Evolutionary conservation across 208 protist genomes (phyloP).

Genomic region (Leptomonas pyrrhocoris): DNA sequence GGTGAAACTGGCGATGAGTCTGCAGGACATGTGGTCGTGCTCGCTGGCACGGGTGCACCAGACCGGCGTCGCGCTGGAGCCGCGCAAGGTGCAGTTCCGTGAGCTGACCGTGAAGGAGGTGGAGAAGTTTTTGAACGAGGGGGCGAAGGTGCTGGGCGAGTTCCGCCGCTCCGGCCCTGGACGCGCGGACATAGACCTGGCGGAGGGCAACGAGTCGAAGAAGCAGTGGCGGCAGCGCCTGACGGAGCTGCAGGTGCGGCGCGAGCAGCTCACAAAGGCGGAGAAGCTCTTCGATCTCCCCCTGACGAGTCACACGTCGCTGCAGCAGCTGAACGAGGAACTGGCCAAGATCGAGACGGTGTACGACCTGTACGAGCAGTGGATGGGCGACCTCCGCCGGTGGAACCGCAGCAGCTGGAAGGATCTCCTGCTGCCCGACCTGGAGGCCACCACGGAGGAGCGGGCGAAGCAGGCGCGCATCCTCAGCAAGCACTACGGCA

Average conservation of each 20-base stretch:
- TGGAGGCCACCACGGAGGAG: slow-evolving; percentile 94
- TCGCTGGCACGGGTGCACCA: slow-evolving; percentile 80
- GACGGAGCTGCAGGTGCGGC: slow-evolving; percentile 62
- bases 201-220: slow-evolving; percentile 90
- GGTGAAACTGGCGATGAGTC: slow-evolving; percentile 67
- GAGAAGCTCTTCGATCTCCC: slow-evolving; percentile 97
- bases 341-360: slow-evolving; percentile 90
- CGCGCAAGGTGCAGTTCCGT: slow-evolving; percentile 95
- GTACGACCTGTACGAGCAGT: slow-evolving; percentile 95
- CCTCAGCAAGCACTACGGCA: slow-evolving; percentile 85
- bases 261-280: slow-evolving; percentile 94
- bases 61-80: slow-evolving; percentile 83
- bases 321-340: slow-evolving; percentile 92
- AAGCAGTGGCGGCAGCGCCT: slow-evolving; percentile 87
- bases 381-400: slow-evolving; percentile 85
- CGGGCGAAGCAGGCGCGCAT: slow-evolving; percentile 86
- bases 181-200: slow-evolving; percentile 83
- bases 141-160: slow-evolving; percentile 58
- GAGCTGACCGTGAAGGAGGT: slow-evolving; percentile 93
- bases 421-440: slow-evolving; percentile 95
- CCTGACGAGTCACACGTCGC: slow-evolving; percentile 91
- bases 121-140: slow-evolving; percentile 65
- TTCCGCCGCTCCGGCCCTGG: slow-evolving; percentile 90
- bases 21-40: slow-evolving; percentile 86
- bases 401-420: slow-evolving; percentile 98